Conservation (phyloP, 768 basidiomycete genomes). For the Clitopilus passeckerianus region DNA sequence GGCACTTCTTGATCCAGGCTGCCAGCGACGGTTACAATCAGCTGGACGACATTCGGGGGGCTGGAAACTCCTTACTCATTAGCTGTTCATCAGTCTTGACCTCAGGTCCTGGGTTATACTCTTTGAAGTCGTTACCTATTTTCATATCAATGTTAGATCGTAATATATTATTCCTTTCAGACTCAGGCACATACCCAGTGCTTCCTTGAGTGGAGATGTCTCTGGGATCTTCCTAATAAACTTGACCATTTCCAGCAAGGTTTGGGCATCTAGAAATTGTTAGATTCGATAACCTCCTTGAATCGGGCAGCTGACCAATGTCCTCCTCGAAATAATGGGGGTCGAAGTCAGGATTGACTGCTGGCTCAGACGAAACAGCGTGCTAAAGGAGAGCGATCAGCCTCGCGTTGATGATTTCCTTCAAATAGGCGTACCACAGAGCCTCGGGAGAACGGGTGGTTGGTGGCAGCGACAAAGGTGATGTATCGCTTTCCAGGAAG, state of each 20-base stretch:
- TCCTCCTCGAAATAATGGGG: slow-evolving; percentile 38
- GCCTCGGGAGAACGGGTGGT: slow-evolving; percentile 44
- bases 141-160: background rate
- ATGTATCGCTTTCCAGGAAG: slow-evolving; percentile 37
- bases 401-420: background rate
- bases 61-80: slow-evolving; percentile 13
- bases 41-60: background rate
- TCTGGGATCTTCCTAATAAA: slow-evolving; percentile 12
- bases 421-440: slow-evolving; percentile 31
- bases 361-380: slow-evolving; percentile 24
- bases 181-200: slow-evolving; percentile 4
- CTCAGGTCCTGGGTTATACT: slow-evolving; percentile 27
- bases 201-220: slow-evolving; percentile 14
- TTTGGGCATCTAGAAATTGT: slow-evolving; percentile 8
- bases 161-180: background rate
- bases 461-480: slow-evolving; percentile 28
- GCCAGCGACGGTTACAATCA: slow-evolving; percentile 9
- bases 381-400: slow-evolving; percentile 15
- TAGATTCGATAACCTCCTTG: too few species aligned
- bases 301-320: too few species aligned
- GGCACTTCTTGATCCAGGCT: slow-evolving; percentile 7
- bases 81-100: slow-evolving; percentile 27
- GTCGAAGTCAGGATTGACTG: slow-evolving; percentile 29
- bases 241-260: slow-evolving; percentile 11
- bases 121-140: slow-evolving; percentile 7